Base-by-base conservation (phyloP, 2,329 filamentous ascomycete species). In the Cladosporium velox region DNA sequence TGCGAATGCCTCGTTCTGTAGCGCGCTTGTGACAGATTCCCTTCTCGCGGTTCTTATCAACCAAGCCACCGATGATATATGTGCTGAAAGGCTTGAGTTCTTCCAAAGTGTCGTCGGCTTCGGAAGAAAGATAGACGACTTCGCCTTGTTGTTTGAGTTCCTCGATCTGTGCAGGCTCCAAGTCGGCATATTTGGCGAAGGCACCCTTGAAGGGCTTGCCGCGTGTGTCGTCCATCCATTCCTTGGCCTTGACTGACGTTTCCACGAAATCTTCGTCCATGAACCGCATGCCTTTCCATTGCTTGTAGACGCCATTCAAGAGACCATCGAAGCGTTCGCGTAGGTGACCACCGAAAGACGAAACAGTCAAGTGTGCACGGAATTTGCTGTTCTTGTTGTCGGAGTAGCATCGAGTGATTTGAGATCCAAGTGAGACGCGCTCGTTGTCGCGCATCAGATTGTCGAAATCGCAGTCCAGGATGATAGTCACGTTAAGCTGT, bases 11-110 rank as follows among this genome's bases (percentile, higher is more conserved):
- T 68, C 85, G 85, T 64, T 90, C 87, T 63, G 86, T 83, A 0
- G 95, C 95, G 18, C 90, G 85, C 72, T 89, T 90, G 83, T 97
- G 93, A 79, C 95, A 99, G 44, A 99, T 84, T 0, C 92, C 93
- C 81, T 99, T 99, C 79, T 99, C 90, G 54, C 95, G 87, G 79
- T 99, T 99, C 80, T 93, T 93, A 81, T 99, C 95, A 30, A 99
- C 95, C 41, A 99, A 84, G 0, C 94, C 95, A 41, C 95, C 95
- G 65, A 99, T 90, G 69, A 99, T 90, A 78, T 99, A 99, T 66
- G 88, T 94, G 67, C 90, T 93, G 79, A 95, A 90, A 0, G 93
- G 92, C 76, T 93, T 92, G 52, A 99, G 85, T 52, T 91, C 86
- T 6, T 90, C 89, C 34, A 99, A 84, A 0, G 91, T 94, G 71